phyloP scores from a whole-genome alignment of 176 grass and related monocot species.

The Oryza rufipogon region DNA sequence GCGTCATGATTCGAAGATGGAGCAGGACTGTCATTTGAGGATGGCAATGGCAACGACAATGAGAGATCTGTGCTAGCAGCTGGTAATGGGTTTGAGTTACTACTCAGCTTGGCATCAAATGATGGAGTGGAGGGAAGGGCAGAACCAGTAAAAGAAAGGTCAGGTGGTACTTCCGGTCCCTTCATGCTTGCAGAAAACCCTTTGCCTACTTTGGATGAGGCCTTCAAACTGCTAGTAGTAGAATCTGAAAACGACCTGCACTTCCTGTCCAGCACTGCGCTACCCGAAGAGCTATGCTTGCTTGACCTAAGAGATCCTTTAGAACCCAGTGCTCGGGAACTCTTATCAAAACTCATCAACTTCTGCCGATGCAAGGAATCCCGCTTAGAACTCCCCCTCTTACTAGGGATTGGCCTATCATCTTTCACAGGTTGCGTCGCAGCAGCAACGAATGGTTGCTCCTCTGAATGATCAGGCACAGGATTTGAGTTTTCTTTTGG shows the following conservation, averaged over 20 bases:
- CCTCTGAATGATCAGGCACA: slow-evolving; percentile 52
- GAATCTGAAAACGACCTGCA: slow-evolving; percentile 68
- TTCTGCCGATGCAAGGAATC: slow-evolving; percentile 83
- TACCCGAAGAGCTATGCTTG: slow-evolving; percentile 63
- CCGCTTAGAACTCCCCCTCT: slow-evolving; percentile 67
- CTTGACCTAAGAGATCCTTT: slow-evolving; percentile 76
- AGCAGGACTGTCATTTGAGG: slow-evolving; percentile 42
- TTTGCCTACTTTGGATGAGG: slow-evolving; percentile 65
- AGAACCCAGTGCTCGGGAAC: slow-evolving; percentile 77
- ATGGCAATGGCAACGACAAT: slow-evolving; percentile 62
- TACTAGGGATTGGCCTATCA: slow-evolving; percentile 64
- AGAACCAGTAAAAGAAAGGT: slow-evolving; percentile 71
- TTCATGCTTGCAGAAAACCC: slow-evolving; percentile 54
- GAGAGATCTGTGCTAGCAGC: slow-evolving; percentile 72
- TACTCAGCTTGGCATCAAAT: slow-evolving; percentile 45
- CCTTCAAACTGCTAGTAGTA: slow-evolving; percentile 59
- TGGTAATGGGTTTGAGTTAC: slow-evolving; percentile 40
- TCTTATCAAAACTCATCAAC: slow-evolving; percentile 86
- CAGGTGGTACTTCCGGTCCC: slow-evolving; percentile 51
- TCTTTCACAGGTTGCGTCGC: slow-evolving; percentile 50
- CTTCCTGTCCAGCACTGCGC: slow-evolving; percentile 69
- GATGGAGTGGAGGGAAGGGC: slow-evolving; percentile 52
- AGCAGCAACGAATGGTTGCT: slow-evolving; percentile 61
- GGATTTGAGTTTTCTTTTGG: slow-evolving; percentile 54
- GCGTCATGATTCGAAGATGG: slow-evolving; percentile 44